Conservation (phyloP, 805 yeast genomes). For the Ogataea ramenticola region DNA sequence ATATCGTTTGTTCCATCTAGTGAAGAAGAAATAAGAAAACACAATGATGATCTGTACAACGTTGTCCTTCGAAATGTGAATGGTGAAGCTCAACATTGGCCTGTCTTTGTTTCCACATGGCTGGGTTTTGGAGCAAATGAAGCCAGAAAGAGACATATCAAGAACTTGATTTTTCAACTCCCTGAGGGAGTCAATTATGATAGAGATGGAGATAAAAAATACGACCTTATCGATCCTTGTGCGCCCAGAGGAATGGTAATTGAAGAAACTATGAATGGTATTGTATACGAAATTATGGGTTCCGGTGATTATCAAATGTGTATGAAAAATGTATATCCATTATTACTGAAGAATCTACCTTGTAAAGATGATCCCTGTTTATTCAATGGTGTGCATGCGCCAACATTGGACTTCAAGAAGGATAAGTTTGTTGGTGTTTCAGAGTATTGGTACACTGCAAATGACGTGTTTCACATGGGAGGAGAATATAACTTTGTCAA, state of each 20-base stretch:
- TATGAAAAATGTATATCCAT: slow-evolving; percentile 62
- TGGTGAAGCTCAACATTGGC: slow-evolving; percentile 72
- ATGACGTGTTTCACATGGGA: slow-evolving; percentile 81
- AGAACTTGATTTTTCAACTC: slow-evolving; percentile 38
- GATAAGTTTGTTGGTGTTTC: slow-evolving; percentile 90
- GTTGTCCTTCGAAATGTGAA: slow-evolving; percentile 60
- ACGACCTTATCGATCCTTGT: slow-evolving; percentile 66
- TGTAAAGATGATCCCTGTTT: slow-evolving; percentile 86
- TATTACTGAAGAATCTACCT: slow-evolving; percentile 70
- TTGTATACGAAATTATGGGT: slow-evolving; percentile 52
- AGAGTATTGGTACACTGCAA: slow-evolving; percentile 96
- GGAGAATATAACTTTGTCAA: slow-evolving; percentile 77
- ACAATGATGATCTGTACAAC: slow-evolving; percentile 64
- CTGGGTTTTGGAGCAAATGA: slow-evolving; percentile 96
- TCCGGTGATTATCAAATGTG: slow-evolving; percentile 77
- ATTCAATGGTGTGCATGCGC: slow-evolving; percentile 94
- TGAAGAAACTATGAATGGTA: slow-evolving; percentile 40
- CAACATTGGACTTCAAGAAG: slow-evolving; percentile 67
- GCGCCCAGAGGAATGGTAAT: slow-evolving; percentile 56
- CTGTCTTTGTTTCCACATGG: slow-evolving; percentile 93
- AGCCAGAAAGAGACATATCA: slow-evolving; percentile 71
- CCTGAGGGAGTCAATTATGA: slow-evolving; percentile 40
- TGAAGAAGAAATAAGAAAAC: slow-evolving; percentile 49
- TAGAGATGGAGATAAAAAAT: slow-evolving; percentile 38
- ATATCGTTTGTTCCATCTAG: slow-evolving; percentile 84